A percentile compares a stretch with the other conserved stretches of the same genome.
phyloP scores from a whole-genome alignment of 1,139 yeast genomes.

The Suhomyces ambrosiae region DNA sequence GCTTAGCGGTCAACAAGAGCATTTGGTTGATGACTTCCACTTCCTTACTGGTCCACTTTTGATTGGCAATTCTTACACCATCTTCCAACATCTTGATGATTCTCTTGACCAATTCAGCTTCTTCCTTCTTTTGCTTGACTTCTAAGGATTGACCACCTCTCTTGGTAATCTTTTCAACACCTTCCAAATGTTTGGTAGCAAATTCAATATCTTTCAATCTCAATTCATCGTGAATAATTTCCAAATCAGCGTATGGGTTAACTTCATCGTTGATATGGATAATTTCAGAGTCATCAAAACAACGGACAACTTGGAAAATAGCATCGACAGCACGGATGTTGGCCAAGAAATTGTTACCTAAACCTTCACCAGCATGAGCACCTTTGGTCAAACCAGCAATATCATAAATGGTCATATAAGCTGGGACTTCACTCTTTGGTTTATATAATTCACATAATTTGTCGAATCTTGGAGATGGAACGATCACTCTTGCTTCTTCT shows the following conservation, averaged over 20 bases:
- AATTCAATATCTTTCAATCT: slow-evolving; percentile 97
- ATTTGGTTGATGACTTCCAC: slow-evolving; percentile 86
- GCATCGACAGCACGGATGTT: slow-evolving; percentile 98
- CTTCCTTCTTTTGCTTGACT: slow-evolving; percentile 93
- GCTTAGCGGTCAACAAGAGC: slow-evolving; percentile 92
- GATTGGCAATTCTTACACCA: slow-evolving; percentile 92
- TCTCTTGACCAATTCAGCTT: slow-evolving; percentile 76
- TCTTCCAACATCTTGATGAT: slow-evolving; percentile 75
- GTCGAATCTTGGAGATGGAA: slow-evolving; percentile 91
- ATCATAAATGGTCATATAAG: slow-evolving; percentile 90
- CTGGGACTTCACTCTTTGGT: slow-evolving; percentile 89
- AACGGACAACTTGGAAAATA: slow-evolving; percentile 95
- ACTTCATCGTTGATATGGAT: slow-evolving; percentile 98
- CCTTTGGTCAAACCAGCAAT: slow-evolving; percentile 98
- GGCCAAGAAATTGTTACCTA: slow-evolving; percentile 96
- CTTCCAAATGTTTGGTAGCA: slow-evolving; percentile 86
- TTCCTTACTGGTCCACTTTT: slow-evolving; percentile 85
- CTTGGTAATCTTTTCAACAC: slow-evolving; percentile 79
- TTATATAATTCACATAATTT: slow-evolving; percentile 69
- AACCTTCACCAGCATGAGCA: slow-evolving; percentile 96
- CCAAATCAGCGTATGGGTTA: slow-evolving; percentile 92
- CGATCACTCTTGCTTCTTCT: slow-evolving; percentile 96
- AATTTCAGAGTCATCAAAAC: slow-evolving; percentile 97
- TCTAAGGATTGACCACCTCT: slow-evolving; percentile 97
- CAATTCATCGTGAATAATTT: slow-evolving; percentile 87